Evolutionary conservation across 768 basidiomycete species (phyloP).

Genomic region (Mycena galopus): DNA sequence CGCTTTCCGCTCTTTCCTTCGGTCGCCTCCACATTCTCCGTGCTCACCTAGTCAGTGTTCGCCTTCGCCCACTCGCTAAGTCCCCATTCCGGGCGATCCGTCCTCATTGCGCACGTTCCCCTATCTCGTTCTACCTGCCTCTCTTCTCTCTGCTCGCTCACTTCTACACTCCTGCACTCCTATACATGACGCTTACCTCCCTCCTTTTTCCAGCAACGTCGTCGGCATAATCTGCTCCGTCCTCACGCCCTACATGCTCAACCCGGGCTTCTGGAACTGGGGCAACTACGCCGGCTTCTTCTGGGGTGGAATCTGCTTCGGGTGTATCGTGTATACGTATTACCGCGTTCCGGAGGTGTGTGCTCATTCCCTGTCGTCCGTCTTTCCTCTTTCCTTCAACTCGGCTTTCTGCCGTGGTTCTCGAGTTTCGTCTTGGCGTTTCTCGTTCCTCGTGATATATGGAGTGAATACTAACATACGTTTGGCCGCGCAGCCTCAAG

Average conservation of each 20-base stretch:
- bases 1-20: too few relatives aligned
- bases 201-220: conserved; percentile 40
- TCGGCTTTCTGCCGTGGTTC: neutral
- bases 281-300: conserved; percentile 37
- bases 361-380: too few relatives aligned
- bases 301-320: conserved; percentile 37
- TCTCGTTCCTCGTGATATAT: too few relatives aligned
- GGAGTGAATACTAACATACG: neutral
- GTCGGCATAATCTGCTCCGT: conserved; percentile 38
- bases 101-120: neutral
- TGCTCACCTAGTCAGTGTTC: too few relatives aligned
- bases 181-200: too few relatives aligned
- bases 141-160: neutral
- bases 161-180: too few relatives aligned
- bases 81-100: too few relatives aligned
- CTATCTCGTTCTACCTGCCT: too few relatives aligned
- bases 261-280: conserved; percentile 36
- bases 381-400: neutral
- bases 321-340: conserved; percentile 37
- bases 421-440: too few relatives aligned
- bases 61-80: too few relatives aligned
- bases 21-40: too few relatives aligned
- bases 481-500: conserved; percentile 28
- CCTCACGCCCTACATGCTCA: conserved; percentile 41
- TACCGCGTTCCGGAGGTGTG: conserved; percentile 37